phyloP scores from a whole-genome alignment of 164 flowering plant genomes.

The Warburgia ugandensis region DNA sequence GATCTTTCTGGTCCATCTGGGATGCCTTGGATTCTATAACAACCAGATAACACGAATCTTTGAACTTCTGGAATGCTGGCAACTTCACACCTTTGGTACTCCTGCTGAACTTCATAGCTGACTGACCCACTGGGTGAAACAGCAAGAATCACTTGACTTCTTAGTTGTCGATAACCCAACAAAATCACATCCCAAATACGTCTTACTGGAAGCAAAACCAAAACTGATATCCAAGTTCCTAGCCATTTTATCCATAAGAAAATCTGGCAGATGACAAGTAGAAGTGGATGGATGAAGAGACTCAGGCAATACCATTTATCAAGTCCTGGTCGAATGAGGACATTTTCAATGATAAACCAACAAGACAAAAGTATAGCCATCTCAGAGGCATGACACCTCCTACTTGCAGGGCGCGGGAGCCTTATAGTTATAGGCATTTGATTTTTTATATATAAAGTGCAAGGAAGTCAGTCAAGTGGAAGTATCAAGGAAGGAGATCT shows the following conservation, averaged over 20 bases:
- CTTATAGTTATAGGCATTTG: no score
- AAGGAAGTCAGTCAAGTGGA: no score
- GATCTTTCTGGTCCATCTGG: not conserved
- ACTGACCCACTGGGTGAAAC: not conserved
- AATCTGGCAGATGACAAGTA: slow-evolving; percentile 34
- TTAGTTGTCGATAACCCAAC: slow-evolving; percentile 7
- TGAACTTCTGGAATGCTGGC: slow-evolving; percentile 5
- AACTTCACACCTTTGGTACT: slow-evolving; percentile 6
- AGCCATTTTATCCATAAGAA: slow-evolving; percentile 29
- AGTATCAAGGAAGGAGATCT: slow-evolving; percentile 8
- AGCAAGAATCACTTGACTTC: not conserved
- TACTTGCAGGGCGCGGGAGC: no score
- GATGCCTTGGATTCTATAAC: not conserved
- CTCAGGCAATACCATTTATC: slow-evolving; percentile 41
- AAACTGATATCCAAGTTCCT: slow-evolving; percentile 7
- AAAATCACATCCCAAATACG: slow-evolving; percentile 3
- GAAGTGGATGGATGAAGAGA: slow-evolving; percentile 40
- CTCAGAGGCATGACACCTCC: not conserved
- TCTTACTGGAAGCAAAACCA: slow-evolving; percentile 8
- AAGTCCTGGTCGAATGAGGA: slow-evolving; percentile 37
- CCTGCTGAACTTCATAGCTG: slow-evolving; percentile 8
- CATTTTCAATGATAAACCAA: slow-evolving; percentile 37
- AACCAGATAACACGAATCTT: not conserved
- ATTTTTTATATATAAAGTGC: no score
- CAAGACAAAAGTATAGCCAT: slow-evolving; percentile 29